These are phyloP conservation scores for Leishmania amazonensis DNA, from an alignment of 208 protist species.

Conservation along the genomic window DNA sequence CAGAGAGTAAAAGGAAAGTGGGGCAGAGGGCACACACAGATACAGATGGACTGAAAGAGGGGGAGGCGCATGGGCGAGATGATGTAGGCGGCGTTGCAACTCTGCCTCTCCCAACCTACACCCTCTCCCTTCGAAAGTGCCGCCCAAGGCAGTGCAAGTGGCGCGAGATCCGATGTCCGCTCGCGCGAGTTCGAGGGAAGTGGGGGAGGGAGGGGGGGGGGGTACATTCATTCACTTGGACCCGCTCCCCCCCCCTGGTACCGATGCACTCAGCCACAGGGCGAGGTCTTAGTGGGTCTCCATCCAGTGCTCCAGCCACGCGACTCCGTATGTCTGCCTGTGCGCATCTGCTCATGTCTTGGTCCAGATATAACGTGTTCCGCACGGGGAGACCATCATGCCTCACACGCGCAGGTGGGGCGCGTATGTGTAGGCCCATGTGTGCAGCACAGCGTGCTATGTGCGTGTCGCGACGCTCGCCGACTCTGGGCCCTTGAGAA, in stretches of 20 bases:
- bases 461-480: neutral
- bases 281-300: neutral
- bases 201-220: neutral
- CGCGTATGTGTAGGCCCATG: neutral
- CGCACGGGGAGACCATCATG: neutral
- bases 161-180: neutral
- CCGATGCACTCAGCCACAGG: neutral
- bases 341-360: neutral
- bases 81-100: neutral
- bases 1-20: neutral
- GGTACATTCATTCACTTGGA: neutral
- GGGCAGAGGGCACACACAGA: neutral
- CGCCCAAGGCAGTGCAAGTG: neutral
- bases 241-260: neutral
- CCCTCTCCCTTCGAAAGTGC: neutral
- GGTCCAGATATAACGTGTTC: neutral
- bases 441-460: neutral
- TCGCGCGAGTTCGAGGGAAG: neutral
- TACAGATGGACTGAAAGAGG: neutral
- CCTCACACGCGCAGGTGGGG: neutral
- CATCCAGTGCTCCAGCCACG: too few relatives aligned
- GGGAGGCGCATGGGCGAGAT: neutral
- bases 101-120: neutral
- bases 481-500: slow-evolving; percentile 24
- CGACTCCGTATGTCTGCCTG: neutral